Base-by-base conservation (phyloP, 1,139 yeast species). In the Lodderomyces pseudojiufengensis region DNA sequence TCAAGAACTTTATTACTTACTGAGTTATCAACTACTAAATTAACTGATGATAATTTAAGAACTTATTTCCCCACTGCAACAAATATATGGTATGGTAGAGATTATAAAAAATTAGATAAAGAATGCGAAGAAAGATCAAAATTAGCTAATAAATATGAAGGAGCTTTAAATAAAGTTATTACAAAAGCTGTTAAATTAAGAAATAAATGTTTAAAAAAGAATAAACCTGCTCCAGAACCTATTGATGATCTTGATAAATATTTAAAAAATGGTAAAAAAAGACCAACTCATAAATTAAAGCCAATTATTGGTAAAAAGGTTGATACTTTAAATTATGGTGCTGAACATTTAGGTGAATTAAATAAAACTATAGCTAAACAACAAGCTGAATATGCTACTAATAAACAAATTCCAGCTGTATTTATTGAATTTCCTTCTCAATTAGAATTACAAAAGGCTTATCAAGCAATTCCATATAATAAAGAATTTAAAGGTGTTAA, bases 391-490 rank as follows among this genome's bases (percentile, higher is more conserved):
- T 65, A 66, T 48, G 63, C 65, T 34, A 57, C 68, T 13, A 61
- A 66, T 40, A 64, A 69, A 8, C 80, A 78, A 50, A 57, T 73
- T 30, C 79, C 84, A 38, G 84, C 96, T 26, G 95, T 84, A 13
- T 88, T 92, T 55, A 72, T 90, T 35, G 92, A 85, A 55, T 92
- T 92, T 59, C 79, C 84, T 38, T 76, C 88, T 40, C 97, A 88
- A 60, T 80, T 83, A 52, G 86, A 86, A 50, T 86, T 94, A 27
- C 96, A 90, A 61, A 70, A 81, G 47, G 97, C 97, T n/a, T 79
- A 71, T 55, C 97, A 90, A 62, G 77, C 85, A 20, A 65, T 78
- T 38, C 78, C 87, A 9, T 81, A 76, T 59, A 83, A 83, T 52
- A 61, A 64, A 12, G 85, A 88, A 4, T 65, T 84, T 36, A 78